A percentile compares a stretch with the other conserved stretches of the same genome.
These are phyloP conservation scores for Phalaenopsis equestris DNA, from an alignment of 106 monocot species.

Conservation along the genomic window DNA sequence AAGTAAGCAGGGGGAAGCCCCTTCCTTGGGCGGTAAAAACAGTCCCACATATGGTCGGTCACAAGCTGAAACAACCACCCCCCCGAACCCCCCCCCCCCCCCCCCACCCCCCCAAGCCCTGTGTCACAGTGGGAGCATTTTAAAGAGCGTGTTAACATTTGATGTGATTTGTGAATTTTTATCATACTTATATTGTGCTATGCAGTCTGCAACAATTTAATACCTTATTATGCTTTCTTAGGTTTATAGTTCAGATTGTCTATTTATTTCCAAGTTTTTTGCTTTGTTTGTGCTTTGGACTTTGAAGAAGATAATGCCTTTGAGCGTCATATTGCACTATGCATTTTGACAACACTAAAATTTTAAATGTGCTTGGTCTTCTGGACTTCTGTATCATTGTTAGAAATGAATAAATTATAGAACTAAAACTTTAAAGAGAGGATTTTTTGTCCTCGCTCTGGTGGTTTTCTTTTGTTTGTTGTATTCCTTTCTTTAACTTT, in stretches of 20 bases:
- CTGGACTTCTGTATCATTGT: background rate
- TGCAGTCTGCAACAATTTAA: background rate
- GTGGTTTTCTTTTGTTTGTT: background rate
- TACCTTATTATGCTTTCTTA: background rate
- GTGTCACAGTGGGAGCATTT: background rate
- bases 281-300: background rate
- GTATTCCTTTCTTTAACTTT: background rate
- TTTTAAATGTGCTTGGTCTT: background rate
- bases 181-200: background rate
- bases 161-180: background rate
- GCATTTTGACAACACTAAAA: background rate
- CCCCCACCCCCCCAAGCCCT: too few relatives aligned
- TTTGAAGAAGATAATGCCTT: background rate
- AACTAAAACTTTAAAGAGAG: background rate
- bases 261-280: background rate
- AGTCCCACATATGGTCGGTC: too few relatives aligned
- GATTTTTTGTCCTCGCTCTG: background rate
- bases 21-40: too few relatives aligned
- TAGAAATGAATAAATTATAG: background rate
- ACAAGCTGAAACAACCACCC: too few relatives aligned
- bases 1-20: too few relatives aligned
- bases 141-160: background rate
- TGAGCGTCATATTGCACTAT: background rate
- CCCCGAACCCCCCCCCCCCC: too few relatives aligned
- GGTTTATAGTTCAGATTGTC: background rate